Base-by-base conservation (phyloP, 2,329 filamentous ascomycete species). In the Penicillium digitatum region DNA sequence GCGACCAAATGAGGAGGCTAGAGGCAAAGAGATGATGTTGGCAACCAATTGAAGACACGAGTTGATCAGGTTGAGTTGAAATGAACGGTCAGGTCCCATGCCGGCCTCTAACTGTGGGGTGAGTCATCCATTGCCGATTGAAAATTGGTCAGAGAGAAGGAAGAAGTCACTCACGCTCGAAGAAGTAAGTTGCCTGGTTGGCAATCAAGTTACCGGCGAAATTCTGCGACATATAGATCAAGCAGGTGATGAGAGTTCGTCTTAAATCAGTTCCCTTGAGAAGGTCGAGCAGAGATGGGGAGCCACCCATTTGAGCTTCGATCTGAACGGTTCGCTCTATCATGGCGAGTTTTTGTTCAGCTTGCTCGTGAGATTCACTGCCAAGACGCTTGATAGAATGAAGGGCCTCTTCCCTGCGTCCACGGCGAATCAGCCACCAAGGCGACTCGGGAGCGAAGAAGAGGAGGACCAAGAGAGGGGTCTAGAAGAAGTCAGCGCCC, bases 161-260 rank as follows among this genome's bases (percentile, higher is more conserved):
- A 29, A 12, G 39, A 16, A 12, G 9, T 6, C 11, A 62, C 62
- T 67, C 51, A 68, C 66, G 62, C 56, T 74, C 66, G 64, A 86
- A 86, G 70, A 86, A 86, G 66, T 79, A 85, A 32, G 81, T 79
- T 20, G 83, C 81, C 65, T 86, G 83, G 62, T 85, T 85, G 63
- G 83, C 82, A 56, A 86, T 83, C 44, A 85, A 73, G 62, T 85
- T 85, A 58, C 83, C 83, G 5, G 82, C 80, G n/a, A 86, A 72
- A 61, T 85, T 72, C 58, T 72, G 69, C 16, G 67, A 65, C 0
- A 67, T 64, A 24, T 71, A 71, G 5, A 71, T 59, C 53, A 67
- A 54, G 47, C 69, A 72, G 27, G 66, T 67, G 48, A 71, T 71
- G 18, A 63, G 62, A 1, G 69, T 71, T 12, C 69, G 65, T 11